A percentile compares a stretch with the other conserved stretches of the same genome.
Evolutionary conservation across 2,329 filamentous ascomycete genomes (phyloP).

Genomic region (Apiospora aurea): DNA sequence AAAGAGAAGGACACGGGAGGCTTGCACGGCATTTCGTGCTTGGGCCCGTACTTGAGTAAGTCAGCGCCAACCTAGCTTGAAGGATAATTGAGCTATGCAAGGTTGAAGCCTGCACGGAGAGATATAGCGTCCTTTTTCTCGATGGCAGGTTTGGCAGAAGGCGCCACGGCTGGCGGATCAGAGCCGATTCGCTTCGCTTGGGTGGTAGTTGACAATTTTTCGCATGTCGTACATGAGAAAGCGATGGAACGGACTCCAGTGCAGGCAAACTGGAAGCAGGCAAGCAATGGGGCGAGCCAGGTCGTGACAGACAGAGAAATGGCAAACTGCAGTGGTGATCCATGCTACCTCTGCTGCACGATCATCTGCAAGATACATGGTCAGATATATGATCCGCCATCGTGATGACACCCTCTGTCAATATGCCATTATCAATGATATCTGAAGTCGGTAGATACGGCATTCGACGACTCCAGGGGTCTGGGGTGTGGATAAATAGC

Average conservation of each 20-base stretch:
- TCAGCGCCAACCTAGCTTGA: neutral
- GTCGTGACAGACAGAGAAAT: neutral
- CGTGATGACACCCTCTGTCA: neutral
- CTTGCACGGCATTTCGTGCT: neutral
- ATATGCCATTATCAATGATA: neutral
- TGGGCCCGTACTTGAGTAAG: neutral
- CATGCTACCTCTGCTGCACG: conserved; percentile 11
- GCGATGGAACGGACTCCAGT: neutral
- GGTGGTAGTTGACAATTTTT: neutral
- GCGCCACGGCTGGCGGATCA: neutral
- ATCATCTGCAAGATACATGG: conserved; percentile 14
- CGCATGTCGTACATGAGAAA: neutral
- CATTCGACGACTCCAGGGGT: neutral
- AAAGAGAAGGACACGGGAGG: too few species aligned
- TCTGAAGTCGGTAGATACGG: neutral
- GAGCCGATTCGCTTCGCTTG: neutral
- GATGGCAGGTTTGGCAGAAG: neutral
- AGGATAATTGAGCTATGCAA: neutral
- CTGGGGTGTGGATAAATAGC: neutral
- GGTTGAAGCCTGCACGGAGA: neutral
- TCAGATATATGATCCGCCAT: neutral
- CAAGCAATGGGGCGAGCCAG: neutral
- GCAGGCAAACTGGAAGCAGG: neutral
- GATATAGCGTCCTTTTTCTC: neutral
- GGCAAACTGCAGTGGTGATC: neutral